A percentile compares a stretch with the other conserved stretches of the same genome.
phyloP scores from a whole-genome alignment of 2,329 filamentous ascomycete species.

The Colletotrichum euphorbiae region DNA sequence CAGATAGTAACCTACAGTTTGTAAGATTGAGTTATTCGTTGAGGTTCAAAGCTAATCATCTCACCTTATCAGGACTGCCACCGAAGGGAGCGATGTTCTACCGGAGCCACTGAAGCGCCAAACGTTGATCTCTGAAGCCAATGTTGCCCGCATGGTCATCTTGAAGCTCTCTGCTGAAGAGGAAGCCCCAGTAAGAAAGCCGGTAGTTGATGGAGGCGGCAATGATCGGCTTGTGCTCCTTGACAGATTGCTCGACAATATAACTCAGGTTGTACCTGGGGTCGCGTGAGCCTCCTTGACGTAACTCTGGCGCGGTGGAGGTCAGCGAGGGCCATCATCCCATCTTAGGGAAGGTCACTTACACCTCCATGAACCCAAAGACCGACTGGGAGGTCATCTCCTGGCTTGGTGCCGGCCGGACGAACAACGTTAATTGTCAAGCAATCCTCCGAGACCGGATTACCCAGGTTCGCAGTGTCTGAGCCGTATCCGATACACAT shows the following conservation, averaged over 20 bases:
- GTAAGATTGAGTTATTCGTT: no score
- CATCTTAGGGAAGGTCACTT: slow-evolving; percentile 24
- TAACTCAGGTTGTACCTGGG: slow-evolving; percentile 50
- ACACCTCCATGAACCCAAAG: slow-evolving; percentile 70
- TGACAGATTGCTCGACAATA: slow-evolving; percentile 50
- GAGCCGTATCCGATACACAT: slow-evolving; percentile 64
- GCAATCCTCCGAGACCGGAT: slow-evolving; percentile 65
- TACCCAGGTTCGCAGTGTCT: slow-evolving; percentile 44
- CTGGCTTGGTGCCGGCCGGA: slow-evolving; percentile 56
- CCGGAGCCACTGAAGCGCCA: slow-evolving; percentile 71
- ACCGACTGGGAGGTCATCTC: slow-evolving; percentile 64
- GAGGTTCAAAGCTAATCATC: no score
- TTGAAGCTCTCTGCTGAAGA: slow-evolving; percentile 66
- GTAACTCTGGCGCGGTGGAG: slow-evolving; percentile 40
- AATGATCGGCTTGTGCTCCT: slow-evolving; percentile 66
- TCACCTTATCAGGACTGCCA: slow-evolving; percentile 70
- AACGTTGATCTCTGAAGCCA: slow-evolving; percentile 70
- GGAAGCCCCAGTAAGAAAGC: slow-evolving; percentile 70
- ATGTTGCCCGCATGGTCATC: slow-evolving; percentile 67
- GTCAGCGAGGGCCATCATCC: slow-evolving; percentile 11
- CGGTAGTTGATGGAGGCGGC: slow-evolving; percentile 75
- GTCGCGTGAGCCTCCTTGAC: slow-evolving; percentile 48
- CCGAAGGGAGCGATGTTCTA: slow-evolving; percentile 75
- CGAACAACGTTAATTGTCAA: slow-evolving; percentile 61
- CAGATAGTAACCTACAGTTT: slow-evolving; percentile 61